Evolutionary conservation across 2,329 filamentous ascomycete genomes (phyloP), one percentile per base, ranked within the genome.

Genomic region (Botryotinia narcissicola): DNA sequence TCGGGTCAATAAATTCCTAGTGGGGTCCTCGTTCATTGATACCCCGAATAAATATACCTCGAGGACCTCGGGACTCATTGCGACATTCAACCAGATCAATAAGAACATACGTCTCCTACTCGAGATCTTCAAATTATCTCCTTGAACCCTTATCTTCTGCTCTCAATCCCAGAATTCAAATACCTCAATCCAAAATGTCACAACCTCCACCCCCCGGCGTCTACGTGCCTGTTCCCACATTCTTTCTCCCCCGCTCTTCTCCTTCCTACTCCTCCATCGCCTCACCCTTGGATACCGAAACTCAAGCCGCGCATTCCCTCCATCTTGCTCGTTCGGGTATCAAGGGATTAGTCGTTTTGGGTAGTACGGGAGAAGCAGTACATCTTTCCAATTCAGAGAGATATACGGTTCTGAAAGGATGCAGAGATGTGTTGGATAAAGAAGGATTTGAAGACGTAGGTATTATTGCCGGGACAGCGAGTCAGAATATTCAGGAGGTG

Each of bases 321-420:
- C 87, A 89, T 76, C 87, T 91, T 35, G 88, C 88, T 25, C 84
- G 84, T 68, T 86, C 85, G 64, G 89, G 89, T 54, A 87, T 91
- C 76, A 85, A 83, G 71, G 89, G 89, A 20, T 84, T 91, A 4
- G 88, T 91, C 4, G 84, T 91, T 48, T 84, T 91, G 51, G 89
- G 89, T 40, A 89, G 86, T 57, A 91, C 89, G 0, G 89, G 89
- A 74, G 89, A 91, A 80, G 89, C 88, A 3, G 86, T 91, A 37
- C 89, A 90, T 81, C 82, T 91, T 72, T 86, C 87, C 12, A 85
- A 84, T 73, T 80, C 83, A 46, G 89, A 91, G 79, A 87, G 89
- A 66, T 85, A 84, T 74, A 84, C 86, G 29, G 81, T 91, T 66
- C 83, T 91, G 67, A 83, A 83, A 12, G 84, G 84, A 62, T 86